Conservation (phyloP, 345 rosid genomes). For the Bruguiera gymnorhiza region DNA sequence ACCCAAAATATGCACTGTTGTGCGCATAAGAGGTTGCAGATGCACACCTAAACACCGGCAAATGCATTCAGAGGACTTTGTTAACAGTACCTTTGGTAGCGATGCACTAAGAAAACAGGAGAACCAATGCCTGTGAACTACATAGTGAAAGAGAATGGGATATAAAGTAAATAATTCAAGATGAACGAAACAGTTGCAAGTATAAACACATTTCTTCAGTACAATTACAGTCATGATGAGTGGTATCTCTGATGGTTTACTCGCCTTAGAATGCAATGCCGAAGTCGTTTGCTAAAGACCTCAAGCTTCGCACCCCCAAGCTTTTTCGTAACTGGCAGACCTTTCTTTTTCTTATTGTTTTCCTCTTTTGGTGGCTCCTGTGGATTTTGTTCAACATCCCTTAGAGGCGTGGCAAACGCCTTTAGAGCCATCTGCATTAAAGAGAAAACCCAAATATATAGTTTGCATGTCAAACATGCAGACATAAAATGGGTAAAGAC, state of each 20-base stretch:
- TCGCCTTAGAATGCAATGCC: constrained; percentile 65
- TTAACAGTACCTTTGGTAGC: background rate
- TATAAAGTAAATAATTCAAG: background rate
- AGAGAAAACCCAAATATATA: background rate
- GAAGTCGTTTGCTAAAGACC: constrained; percentile 68
- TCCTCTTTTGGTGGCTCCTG: constrained; percentile 31
- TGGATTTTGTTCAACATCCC: constrained; percentile 27
- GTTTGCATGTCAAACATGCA: background rate
- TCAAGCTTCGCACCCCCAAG: constrained; percentile 67
- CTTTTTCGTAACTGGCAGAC: constrained; percentile 44
- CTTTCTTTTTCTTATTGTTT: constrained; percentile 39
- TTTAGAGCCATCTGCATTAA: constrained; percentile 39
- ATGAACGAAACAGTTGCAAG: constrained; percentile 13
- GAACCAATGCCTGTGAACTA: constrained; percentile 3
- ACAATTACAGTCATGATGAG: constrained; percentile 39
- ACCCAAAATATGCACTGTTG: no score
- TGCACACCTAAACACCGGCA: background rate
- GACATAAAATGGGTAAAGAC: background rate
- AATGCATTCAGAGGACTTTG: background rate
- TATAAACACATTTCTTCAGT: constrained; percentile 22
- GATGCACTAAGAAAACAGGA: background rate
- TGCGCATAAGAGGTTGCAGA: background rate
- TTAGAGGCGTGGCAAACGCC: constrained; percentile 51
- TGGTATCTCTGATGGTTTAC: constrained; percentile 61
- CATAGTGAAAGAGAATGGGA: background rate